Base-by-base conservation (phyloP, 2,329 filamentous ascomycete genomes). In the Fusarium protoensiforme region DNA sequence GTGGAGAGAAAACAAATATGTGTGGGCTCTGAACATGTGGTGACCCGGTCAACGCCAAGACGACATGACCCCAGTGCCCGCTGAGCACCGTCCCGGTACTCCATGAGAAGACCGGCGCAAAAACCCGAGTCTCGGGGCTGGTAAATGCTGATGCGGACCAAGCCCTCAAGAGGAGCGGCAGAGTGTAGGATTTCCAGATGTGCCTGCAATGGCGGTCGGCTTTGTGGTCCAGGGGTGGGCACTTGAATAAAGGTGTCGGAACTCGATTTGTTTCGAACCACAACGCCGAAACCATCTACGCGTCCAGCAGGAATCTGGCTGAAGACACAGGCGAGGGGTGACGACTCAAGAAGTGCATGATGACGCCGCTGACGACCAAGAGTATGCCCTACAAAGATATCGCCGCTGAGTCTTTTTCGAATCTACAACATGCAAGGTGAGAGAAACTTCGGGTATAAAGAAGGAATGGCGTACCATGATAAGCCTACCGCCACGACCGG, bases 31-130 rank as follows among this genome's bases (percentile, higher is more conserved):
- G 14, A 11, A 9, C 22, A 59, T 39, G 53, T 38, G 10, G 48
- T 53, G 36, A 65, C 22, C 24, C 29, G 41, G 24, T 65, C 53
- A 20, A 60, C 20, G 4, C 61, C 61, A 16, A 67, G 6, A 4
- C 53, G 65, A 14, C 61, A 67, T 59, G 58, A 63, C 3, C 65
- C 53, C 7, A 60, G 7, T 2, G 61, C 16, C 33, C 53, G 56
- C n/a, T 65, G 39, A 10, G 61, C 54, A 36, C 54, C 43, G 16
- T 60, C 43, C n/a, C 24, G 11, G 33, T 65, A 65, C 14, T 39
- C 14, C 9, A 68, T n/a, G 7, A 66, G 54, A 14, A 66, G 38
- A 10, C 65, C 65, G 5, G 9, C 8, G 24, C 62, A 65, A 14
- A 20, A 14, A 5, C 35, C 54, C 18, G 24, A 13, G 31, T 9